A percentile compares a stretch with the other conserved stretches of the same genome.
These are phyloP conservation scores for Vaccinium darrowii DNA, from an alignment of 148 eudicot genomes.

Conservation along the genomic window DNA sequence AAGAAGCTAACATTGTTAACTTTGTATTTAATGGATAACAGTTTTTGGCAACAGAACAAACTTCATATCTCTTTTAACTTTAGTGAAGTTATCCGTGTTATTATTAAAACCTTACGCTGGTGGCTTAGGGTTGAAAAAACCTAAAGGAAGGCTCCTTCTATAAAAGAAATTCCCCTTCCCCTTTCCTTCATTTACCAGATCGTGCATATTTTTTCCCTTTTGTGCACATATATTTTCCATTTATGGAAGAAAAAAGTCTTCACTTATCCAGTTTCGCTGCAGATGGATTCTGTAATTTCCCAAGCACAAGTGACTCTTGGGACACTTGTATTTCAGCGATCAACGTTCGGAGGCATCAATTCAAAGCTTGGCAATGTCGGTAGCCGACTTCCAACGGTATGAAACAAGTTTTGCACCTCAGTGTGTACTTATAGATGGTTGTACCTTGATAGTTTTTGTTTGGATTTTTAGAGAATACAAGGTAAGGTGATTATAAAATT, in stretches of 20 bases:
- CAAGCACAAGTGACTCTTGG: slow-evolving; percentile 57
- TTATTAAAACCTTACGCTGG: not conserved
- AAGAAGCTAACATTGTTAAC: not conserved
- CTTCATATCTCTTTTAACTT: not conserved
- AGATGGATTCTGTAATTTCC: slow-evolving; percentile 60
- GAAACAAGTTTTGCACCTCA: not conserved
- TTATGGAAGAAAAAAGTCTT: not conserved
- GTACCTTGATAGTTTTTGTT: not conserved
- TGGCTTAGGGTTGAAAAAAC: not conserved
- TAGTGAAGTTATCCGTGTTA: not conserved
- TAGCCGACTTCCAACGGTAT: slow-evolving; percentile 59
- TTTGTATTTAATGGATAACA: not conserved
- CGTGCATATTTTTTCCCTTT: not conserved
- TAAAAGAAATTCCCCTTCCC: not conserved
- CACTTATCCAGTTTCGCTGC: slow-evolving; percentile 13
- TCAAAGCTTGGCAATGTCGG: slow-evolving; percentile 53
- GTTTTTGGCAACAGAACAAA: not conserved
- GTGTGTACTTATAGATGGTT: not conserved
- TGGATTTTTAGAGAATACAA: not conserved
- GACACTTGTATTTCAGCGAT: slow-evolving; percentile 49
- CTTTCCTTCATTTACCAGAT: not conserved
- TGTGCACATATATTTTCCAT: not conserved
- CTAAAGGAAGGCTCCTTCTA: not conserved
- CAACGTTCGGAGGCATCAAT: slow-evolving; percentile 58
- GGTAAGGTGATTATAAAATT: not conserved